Evolutionary conservation across 2,329 filamentous ascomycete species (phyloP), one percentile per base, ranked within the genome.

Genomic region (Cytospora piceicola): DNA sequence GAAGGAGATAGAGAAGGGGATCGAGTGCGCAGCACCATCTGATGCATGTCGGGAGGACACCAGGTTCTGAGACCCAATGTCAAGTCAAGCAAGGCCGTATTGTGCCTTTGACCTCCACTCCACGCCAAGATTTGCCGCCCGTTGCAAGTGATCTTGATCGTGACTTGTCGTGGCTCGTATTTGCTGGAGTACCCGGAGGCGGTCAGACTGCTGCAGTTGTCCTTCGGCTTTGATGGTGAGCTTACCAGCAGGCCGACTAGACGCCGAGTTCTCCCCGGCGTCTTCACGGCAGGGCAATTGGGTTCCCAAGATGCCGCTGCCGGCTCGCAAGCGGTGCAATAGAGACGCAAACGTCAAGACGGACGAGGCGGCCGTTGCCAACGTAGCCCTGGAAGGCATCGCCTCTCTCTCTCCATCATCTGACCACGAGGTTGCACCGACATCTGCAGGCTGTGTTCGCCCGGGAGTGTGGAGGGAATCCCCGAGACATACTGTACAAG

Each of bases 81-180:
- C 42, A 64, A 63, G 54, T 55, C 24, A 61, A 51, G 24, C 24
- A 34, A 49, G 51, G 30, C 63, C 17, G n/a, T 52, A n/a, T n/a
- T 36, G 34, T 29, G 34, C 54, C 58, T 46, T 24, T 42, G 30
- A 27, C 52, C 34, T 52, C 36, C 29, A 34, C 20, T 32, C n/a
- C 27, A 29, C 20, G 20, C 15, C 17, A 27, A 7, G 6, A 63
- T 20, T 9, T 34, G n/a, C 3, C 20, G 32, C 12, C 20, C 15
- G n/a, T 27, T 56, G 9, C 27, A 11, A 14, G 29, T 14, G 17
- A 36, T 36, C 54, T 34, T 30, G 55, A 58, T 36, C 12, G 7
- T 42, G 55, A 57, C 36, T 36, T 39, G 34, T 29, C 6, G 20
- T 29, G n/a, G 39, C n/a, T 42, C 12, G n/a, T 20, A 6, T 20